Conservation (phyloP, 352 stramenopile genomes). For the Phytophthora pinifolia region DNA sequence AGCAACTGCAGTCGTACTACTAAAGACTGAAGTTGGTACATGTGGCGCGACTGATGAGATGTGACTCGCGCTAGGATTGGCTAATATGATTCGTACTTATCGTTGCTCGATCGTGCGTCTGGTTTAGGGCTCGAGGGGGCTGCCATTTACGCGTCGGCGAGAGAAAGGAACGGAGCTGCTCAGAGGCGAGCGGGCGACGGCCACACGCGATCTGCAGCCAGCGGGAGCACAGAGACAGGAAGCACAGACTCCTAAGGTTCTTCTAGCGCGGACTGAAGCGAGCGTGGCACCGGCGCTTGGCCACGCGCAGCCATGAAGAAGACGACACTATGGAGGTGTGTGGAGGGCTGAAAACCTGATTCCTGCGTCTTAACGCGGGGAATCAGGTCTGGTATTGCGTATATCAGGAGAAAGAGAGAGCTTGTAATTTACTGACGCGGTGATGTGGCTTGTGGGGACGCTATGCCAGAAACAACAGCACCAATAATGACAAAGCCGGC, state of each 20-base stretch:
- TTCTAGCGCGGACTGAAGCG: constrained; percentile 4
- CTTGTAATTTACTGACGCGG: not conserved
- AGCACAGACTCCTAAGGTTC: not conserved
- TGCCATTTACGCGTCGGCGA: constrained; percentile 13
- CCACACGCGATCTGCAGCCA: constrained; percentile 12
- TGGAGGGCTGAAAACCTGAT: constrained; percentile 8
- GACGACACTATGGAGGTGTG: constrained; percentile 33
- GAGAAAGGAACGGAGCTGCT: constrained; percentile 26
- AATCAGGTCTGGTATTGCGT: no score
- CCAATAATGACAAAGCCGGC: constrained; percentile 2
- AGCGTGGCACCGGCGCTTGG: not conserved
- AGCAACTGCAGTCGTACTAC: constrained; percentile 17
- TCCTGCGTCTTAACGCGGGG: constrained; percentile 9
- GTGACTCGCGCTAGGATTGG: constrained; percentile 11
- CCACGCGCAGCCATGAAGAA: constrained; percentile 32
- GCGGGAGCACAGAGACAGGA: constrained; percentile 8
- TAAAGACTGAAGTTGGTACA: constrained; percentile 22
- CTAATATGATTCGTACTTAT: constrained; percentile 30
- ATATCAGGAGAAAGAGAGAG: not conserved
- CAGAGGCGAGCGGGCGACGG: constrained; percentile 14
- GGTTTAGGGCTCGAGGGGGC: constrained; percentile 2
- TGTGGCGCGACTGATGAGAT: constrained; percentile 30
- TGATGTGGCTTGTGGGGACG: constrained; percentile 9
- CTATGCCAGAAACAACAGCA: constrained; percentile 5
- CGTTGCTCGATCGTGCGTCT: no score